Evolutionary conservation across 2,329 filamentous ascomycete species (phyloP).

Genomic region (Fusarium sp.): DNA sequence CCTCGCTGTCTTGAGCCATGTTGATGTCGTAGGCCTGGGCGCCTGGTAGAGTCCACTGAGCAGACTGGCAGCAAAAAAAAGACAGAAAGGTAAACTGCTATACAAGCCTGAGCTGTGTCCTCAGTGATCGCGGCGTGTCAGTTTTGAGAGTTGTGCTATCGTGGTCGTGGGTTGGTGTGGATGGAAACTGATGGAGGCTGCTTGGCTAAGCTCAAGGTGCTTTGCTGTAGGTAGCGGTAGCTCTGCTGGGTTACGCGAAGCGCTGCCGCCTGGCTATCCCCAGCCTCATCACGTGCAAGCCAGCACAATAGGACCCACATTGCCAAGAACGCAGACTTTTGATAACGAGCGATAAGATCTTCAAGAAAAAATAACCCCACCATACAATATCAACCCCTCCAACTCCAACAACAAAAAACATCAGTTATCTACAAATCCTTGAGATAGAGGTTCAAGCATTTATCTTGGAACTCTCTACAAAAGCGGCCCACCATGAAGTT

Average conservation of each 20-base stretch:
- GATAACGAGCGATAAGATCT: slow-evolving; percentile 45
- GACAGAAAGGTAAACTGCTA: slow-evolving; percentile 4
- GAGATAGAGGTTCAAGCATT: not conserved
- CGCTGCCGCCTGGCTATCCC: slow-evolving; percentile 54
- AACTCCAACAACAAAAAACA: slow-evolving; percentile 8
- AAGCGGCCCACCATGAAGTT: slow-evolving; percentile 79
- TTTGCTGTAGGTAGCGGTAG: slow-evolving; percentile 45
- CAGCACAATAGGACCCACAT: not conserved
- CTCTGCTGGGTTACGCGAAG: slow-evolving; percentile 58
- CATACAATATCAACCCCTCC: slow-evolving; percentile 41
- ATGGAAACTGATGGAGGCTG: slow-evolving; percentile 53
- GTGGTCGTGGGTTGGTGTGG: slow-evolving; percentile 42
- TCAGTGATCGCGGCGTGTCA: slow-evolving; percentile 15
- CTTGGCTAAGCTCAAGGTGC: slow-evolving; percentile 52
- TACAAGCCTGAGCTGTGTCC: slow-evolving; percentile 10
- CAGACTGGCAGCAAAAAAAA: slow-evolving; percentile 22
- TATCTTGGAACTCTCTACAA: not conserved
- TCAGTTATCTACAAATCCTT: not conserved
- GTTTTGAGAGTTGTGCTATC: slow-evolving; percentile 33
- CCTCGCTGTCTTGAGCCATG: slow-evolving; percentile 96
- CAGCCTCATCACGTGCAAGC: slow-evolving; percentile 48
- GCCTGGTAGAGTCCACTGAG: slow-evolving; percentile 41
- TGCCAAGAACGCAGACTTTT: not conserved
- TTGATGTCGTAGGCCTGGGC: slow-evolving; percentile 52
- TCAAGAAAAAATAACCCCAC: slow-evolving; percentile 46